Evolutionary conservation across 2,329 filamentous ascomycete genomes (phyloP), one percentile per base, ranked within the genome.

Genomic region (Magnaporthiopsis incrustans): DNA sequence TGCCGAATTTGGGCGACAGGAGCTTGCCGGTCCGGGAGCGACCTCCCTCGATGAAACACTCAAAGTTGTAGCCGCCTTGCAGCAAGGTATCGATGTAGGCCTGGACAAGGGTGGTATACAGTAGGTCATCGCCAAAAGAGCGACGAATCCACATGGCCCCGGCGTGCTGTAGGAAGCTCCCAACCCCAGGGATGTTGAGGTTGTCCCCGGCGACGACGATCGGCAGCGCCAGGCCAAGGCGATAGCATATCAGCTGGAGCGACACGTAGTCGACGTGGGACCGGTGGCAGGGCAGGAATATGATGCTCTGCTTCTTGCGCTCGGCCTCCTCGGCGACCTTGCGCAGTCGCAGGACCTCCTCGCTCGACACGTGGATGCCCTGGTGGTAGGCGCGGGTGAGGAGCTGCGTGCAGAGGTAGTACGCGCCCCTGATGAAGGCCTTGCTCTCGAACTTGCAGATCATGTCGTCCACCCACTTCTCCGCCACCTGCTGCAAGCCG

Each of bases 401-500:
- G 60, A 98, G 81, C 76, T 98, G 94, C 1, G 93, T 96, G 60
- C 82, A 82, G 56, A 97, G 73, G 74, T 97, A 99, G 74, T 98
- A 98, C 60, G 95, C 94, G 30, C 91, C 87, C 61, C 95, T 82
- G 69, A 99, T 97, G 72, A 98, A 98, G 2, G 85, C 81, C 73
- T 93, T 96, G 80, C 89, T 96, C 76, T 99, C 95, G 83, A 98
- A 94, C 77, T 99, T 99, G 84, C 94, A 98, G 67, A 99, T 97
- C 95, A 99, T 98, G 67, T 89, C 86, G 72, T 97, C 92, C 30
- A 92, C 91, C 84, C 95, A 88, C 68, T 89, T 88, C 67, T 95
- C 91, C 4, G 91, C 90, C 5, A 97, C 88, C 72, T 97, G 88
- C 64, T 87, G 82, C 59, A 99, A 79, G 65, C 88, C 88, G 53